phyloP scores from a whole-genome alignment of 139 green algal genomes.

The Micromonas pusilla region DNA sequence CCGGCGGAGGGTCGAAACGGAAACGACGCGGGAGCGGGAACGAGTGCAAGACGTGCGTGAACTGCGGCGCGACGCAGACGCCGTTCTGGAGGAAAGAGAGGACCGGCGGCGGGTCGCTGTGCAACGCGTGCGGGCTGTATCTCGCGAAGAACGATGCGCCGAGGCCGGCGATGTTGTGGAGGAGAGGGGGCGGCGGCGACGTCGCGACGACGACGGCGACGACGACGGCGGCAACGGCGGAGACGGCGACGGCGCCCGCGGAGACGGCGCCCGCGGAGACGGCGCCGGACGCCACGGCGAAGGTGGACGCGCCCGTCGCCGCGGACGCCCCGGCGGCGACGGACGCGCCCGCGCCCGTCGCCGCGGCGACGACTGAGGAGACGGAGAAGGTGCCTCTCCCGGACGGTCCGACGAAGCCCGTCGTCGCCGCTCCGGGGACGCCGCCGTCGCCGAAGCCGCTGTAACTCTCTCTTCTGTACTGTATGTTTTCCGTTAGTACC shows the following conservation, averaged over 20 bases:
- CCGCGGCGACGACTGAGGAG: background rate
- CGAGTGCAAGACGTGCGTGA: constrained; percentile 73
- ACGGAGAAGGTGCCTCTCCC: background rate
- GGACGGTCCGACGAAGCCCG: too few relatives aligned
- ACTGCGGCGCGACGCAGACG: constrained; percentile 76
- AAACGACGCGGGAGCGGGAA: background rate
- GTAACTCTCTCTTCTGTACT: too few relatives aligned
- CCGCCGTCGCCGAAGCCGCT: too few relatives aligned
- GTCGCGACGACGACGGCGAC: background rate
- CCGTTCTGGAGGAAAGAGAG: constrained; percentile 95
- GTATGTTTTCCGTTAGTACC: too few relatives aligned
- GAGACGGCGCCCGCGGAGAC: background rate
- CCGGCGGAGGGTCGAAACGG: background rate
- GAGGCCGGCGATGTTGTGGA: constrained; percentile 79
- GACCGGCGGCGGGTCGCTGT: constrained; percentile 70
- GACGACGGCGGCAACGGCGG: too few relatives aligned
- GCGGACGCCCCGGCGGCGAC: too few relatives aligned
- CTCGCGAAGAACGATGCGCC: constrained; percentile 85
- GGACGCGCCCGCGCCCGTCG: too few relatives aligned
- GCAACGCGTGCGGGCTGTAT: constrained; percentile 94
- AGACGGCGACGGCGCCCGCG: background rate
- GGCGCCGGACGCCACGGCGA: too few relatives aligned
- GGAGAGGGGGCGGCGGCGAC: constrained; percentile 24
- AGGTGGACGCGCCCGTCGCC: too few relatives aligned
- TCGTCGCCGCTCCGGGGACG: too few relatives aligned